A percentile compares a stretch with the other conserved stretches of the same genome.
phyloP scores from a whole-genome alignment of 1,284 basidiomycete species.

The Anthracocystis walkeri region DNA sequence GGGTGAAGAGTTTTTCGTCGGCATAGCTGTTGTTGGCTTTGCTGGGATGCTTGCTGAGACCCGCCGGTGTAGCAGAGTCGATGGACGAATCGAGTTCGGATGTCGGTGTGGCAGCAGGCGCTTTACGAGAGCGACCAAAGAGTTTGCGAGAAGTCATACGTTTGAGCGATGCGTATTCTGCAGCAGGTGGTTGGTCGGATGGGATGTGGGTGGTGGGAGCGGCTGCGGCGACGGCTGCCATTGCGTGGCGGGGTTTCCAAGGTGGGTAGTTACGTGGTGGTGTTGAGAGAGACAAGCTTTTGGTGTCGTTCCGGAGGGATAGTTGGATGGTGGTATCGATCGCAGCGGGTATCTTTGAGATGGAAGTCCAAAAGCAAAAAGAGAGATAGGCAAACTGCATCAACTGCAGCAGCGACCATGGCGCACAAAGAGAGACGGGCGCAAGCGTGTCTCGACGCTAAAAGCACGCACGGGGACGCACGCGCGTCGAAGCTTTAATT shows the following conservation, averaged over 20 bases:
- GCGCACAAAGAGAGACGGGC: too few species aligned
- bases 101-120: neutral
- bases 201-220: neutral
- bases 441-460: too few species aligned
- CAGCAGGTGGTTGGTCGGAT: neutral
- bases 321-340: too few species aligned
- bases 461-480: too few species aligned
- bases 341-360: too few species aligned
- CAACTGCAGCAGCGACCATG: too few species aligned
- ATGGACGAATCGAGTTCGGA: neutral
- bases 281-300: neutral
- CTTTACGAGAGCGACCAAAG: constrained; percentile 36
- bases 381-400: too few species aligned
- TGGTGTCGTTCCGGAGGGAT: too few species aligned
- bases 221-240: constrained; percentile 30
- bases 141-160: constrained; percentile 33
- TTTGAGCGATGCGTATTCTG: neutral
- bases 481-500: too few species aligned
- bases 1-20: constrained; percentile 21
- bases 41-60: too few species aligned
- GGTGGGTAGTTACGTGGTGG: too few species aligned
- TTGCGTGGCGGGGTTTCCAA: constrained; percentile 3
- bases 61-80: neutral
- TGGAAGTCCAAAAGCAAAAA: too few species aligned
- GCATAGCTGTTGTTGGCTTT: constrained; percentile 2